Evolutionary conservation across 2,329 filamentous ascomycete genomes (phyloP), one percentile per base, ranked within the genome.

Genomic region (Pyricularia sp.): DNA sequence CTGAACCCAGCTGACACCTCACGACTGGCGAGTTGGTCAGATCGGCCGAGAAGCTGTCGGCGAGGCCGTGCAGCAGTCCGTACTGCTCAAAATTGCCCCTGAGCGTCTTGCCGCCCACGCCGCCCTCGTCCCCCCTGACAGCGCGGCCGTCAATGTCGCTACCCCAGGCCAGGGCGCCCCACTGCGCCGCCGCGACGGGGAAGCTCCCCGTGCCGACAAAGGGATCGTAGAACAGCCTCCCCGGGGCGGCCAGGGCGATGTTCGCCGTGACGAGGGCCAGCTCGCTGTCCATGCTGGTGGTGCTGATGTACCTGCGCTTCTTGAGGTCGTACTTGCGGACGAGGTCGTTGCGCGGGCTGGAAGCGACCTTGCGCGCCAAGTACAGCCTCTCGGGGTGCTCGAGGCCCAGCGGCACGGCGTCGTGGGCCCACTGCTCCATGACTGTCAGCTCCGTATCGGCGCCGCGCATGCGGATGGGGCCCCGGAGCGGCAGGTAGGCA

Each of bases 181-280:
- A 97, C 78, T 97, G 91, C 1, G 94, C 91, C 73, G 92, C 94
- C 0, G 95, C 93, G 28, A 99, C 83, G 0, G 93, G 91, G 75
- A 99, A 98, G 68, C 93, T 94, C 5, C 94, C 95, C 0, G 95
- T 98, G 4, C 95, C 95, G 70, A 95, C 93, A 76, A 99, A 99
- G 0, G 95, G 95, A 74, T 99, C 95, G 75, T 94, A 97, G 74
- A 97, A 92, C 2, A 98, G 77, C 76, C 92, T 96, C 0, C 93
- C 94, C 0, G 93, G 91, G 0, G 82, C 89, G 0, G 93, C 93
- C 17, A 92, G 86, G 0, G 92, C 92, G 73, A 99, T 88, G 75
- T 98, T 99, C 1, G 94, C 95, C 0, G 94, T 97, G 26, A 99
- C 82, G 0, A 99, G 85, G 14, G 93, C 92, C 63, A 99, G 84